Evolutionary conservation across 1,284 basidiomycete species (phyloP).

Genomic region (Coniferiporia weirii): DNA sequence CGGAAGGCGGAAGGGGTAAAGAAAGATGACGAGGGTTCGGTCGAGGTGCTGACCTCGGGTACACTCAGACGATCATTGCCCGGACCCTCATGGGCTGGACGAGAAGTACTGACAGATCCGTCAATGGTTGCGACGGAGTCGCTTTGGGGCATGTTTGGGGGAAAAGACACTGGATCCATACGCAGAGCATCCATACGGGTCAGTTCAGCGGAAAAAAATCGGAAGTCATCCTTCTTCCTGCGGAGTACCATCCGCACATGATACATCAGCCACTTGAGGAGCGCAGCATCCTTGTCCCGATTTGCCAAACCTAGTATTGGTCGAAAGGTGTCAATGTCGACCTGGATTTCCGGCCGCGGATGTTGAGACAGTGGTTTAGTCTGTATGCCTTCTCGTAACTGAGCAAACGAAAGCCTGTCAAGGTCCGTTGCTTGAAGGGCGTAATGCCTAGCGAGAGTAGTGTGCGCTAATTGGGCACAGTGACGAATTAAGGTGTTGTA

Average conservation of each 20-base stretch:
- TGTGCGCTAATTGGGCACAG: slow-evolving; percentile 42
- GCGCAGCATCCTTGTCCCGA: slow-evolving; percentile 45
- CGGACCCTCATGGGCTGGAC: neutral
- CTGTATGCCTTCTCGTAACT: slow-evolving; percentile 21
- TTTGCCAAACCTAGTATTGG: slow-evolving; percentile 54
- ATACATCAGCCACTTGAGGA: slow-evolving; percentile 52
- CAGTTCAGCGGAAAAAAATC: slow-evolving; percentile 34
- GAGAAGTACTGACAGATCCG: neutral
- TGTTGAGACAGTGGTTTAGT: slow-evolving; percentile 29
- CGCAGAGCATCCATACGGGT: slow-evolving; percentile 13
- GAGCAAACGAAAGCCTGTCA: slow-evolving; percentile 32
- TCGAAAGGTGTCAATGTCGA: slow-evolving; percentile 51
- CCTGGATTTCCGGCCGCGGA: slow-evolving; percentile 43
- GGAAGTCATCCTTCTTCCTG: slow-evolving; percentile 42
- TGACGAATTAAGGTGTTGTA: slow-evolving; percentile 58
- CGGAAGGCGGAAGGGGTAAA: neutral
- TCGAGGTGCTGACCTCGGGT: neutral
- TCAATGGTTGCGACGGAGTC: neutral
- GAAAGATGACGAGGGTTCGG: neutral
- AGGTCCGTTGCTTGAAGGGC: slow-evolving; percentile 49
- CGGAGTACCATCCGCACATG: slow-evolving; percentile 39
- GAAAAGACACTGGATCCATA: neutral
- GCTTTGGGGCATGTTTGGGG: neutral
- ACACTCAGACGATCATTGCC: neutral
- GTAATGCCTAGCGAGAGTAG: slow-evolving; percentile 62